Base-by-base conservation (phyloP, 768 basidiomycete genomes). In the Cyclocybe cylindracea region DNA sequence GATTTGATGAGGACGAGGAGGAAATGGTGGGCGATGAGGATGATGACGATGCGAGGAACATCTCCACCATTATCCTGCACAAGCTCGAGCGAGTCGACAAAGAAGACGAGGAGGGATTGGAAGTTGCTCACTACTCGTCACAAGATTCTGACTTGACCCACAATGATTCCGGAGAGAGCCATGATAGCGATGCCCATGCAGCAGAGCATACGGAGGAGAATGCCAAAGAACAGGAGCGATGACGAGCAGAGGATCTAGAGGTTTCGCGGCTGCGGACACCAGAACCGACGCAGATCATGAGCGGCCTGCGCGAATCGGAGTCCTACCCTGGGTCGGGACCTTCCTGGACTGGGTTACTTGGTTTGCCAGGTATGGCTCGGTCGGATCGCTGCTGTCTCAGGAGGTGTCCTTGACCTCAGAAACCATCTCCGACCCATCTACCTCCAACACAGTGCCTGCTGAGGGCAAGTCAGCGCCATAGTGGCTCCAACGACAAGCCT, bases 231-330 rank as follows among this genome's bases (percentile, higher is more conserved):
- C 46, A 47, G 14, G 51, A 76, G 57, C 73, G 83, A 51, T 73
- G 60, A 45, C 57, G 58, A 32, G 33, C 32, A 44, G 63, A 64
- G 39, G 65, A 66, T 33, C 55, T 66, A 0, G 60, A 59, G 5
- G 58, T 86, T 16, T 87, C 85, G 2, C 77, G 90, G 38, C 91
- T 91, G 3, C 75, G 79, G 6, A 94, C 93, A 5, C 92, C 91
- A 0, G 92, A 94, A 62, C 92, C 91, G 4, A 83, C 81, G 32
- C 61, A 61, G 10, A 56, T 74, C 24, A 24, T 24, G 24, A 5
- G 24, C 11, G 71, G 78, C 66, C 53, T 70, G 58, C 60, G 57
- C 51, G 63, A 58, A 48, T 60, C 54, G 33, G 65, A 61, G 59
- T 51, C 40, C 39, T 65, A 54, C 50, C 16, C 39, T 9, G 32